phyloP scores from a whole-genome alignment of 1,284 basidiomycete species.

The Thelephora terrestris region DNA sequence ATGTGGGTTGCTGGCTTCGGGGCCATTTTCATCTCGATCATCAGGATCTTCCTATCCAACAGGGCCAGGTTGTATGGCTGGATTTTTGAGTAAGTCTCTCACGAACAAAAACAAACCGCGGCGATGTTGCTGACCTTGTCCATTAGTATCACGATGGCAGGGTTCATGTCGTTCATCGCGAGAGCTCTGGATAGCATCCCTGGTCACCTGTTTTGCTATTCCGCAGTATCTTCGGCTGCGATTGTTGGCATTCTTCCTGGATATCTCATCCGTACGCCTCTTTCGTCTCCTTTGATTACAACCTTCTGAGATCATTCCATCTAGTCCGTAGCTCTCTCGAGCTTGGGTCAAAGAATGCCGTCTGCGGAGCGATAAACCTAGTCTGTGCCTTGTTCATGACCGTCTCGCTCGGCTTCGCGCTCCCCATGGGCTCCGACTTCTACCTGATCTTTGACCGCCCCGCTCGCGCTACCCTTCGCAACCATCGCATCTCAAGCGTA shows the following conservation, averaged over 20 bases:
- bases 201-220: constrained; percentile 69
- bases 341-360: constrained; percentile 73
- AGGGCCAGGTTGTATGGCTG: constrained; percentile 80
- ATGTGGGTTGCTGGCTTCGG: constrained; percentile 71
- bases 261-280: constrained; percentile 58
- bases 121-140: too few species aligned
- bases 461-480: constrained; percentile 12
- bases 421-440: constrained; percentile 80
- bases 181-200: constrained; percentile 63
- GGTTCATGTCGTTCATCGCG: constrained; percentile 74
- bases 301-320: background rate
- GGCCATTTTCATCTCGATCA: constrained; percentile 61
- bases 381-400: constrained; percentile 87
- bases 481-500: constrained; percentile 17
- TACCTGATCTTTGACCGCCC: constrained; percentile 67
- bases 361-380: constrained; percentile 80
- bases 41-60: constrained; percentile 67
- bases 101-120: background rate
- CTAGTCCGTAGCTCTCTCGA: constrained; percentile 76
- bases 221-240: constrained; percentile 73
- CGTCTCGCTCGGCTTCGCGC: constrained; percentile 78
- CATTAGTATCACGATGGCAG: constrained; percentile 69
- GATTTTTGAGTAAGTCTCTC: constrained; percentile 68
- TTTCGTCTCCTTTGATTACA: constrained; percentile 4
- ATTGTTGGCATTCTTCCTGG: constrained; percentile 75